phyloP scores from a whole-genome alignment of 2,329 filamentous ascomycete species.

The Simplicillium aogashimaense region DNA sequence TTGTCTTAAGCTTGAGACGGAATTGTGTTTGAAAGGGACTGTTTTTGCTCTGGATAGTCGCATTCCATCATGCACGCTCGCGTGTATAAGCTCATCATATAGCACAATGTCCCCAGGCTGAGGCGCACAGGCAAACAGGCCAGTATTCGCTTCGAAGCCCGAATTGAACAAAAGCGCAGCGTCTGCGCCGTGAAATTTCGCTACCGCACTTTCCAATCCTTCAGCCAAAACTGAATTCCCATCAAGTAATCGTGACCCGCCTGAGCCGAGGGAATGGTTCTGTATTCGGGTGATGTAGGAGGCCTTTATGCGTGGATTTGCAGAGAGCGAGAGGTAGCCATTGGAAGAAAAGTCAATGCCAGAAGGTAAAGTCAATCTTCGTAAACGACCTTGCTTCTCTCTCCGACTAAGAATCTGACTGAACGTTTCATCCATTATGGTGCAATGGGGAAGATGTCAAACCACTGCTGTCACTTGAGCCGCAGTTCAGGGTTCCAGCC shows the following conservation, averaged over 20 bases:
- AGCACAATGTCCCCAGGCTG: conserved; percentile 53
- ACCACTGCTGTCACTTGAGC: no score
- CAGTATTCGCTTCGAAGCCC: conserved; percentile 57
- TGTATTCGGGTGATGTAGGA: conserved; percentile 45
- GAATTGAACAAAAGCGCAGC: conserved; percentile 44
- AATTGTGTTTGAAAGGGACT: conserved; percentile 49
- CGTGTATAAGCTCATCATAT: conserved; percentile 69
- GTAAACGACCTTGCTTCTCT: conserved; percentile 24
- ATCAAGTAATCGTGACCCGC: conserved; percentile 42
- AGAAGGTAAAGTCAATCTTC: conserved; percentile 43
- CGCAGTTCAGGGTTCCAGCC: no score
- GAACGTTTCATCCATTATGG: conserved; percentile 17
- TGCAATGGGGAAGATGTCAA: not conserved
- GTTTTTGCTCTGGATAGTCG: conserved; percentile 44
- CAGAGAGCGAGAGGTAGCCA: conserved; percentile 68
- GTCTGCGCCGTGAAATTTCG: conserved; percentile 33
- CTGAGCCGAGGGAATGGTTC: conserved; percentile 29
- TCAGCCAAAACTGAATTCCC: conserved; percentile 37
- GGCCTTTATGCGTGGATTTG: conserved; percentile 39
- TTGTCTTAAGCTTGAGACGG: conserved; percentile 15
- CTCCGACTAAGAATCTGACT: conserved; percentile 17
- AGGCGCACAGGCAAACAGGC: conserved; percentile 50
- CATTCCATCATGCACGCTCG: conserved; percentile 73
- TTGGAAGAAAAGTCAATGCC: conserved; percentile 73
- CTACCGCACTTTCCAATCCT: conserved; percentile 33